These are phyloP conservation scores for Bipolaris zeicola DNA, from an alignment of 2,329 filamentous ascomycete genomes.

Conservation along the genomic window DNA sequence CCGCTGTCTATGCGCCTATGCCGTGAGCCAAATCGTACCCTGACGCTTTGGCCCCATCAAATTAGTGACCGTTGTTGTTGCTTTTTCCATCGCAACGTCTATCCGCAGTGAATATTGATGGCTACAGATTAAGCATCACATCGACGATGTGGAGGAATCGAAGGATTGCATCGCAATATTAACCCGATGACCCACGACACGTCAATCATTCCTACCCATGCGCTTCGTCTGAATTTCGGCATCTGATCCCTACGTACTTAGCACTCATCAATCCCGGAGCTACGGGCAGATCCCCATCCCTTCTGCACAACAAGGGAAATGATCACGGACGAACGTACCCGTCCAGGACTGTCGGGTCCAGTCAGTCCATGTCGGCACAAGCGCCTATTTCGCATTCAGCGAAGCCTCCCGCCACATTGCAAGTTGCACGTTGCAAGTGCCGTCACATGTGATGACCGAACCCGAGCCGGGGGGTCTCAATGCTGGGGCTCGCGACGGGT, in stretches of 20 bases:
- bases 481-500: slow-evolving; percentile 3
- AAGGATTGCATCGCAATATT: slow-evolving; percentile 14
- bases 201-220: slow-evolving; percentile 18
- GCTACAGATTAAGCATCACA: slow-evolving; percentile 1
- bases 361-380: slow-evolving; percentile 13
- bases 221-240: slow-evolving; percentile 26
- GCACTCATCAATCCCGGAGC: slow-evolving; percentile 18
- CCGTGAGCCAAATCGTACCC: not conserved
- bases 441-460: slow-evolving; percentile 9
- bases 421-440: slow-evolving; percentile 14
- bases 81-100: slow-evolving; percentile 4
- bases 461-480: slow-evolving; percentile 2
- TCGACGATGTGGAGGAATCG: slow-evolving; percentile 14
- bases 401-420: slow-evolving; percentile 9
- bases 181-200: slow-evolving; percentile 20
- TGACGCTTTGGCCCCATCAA: not conserved
- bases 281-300: slow-evolving; percentile 17
- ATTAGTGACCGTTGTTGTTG: slow-evolving; percentile 4
- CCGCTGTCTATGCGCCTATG: slow-evolving; percentile 15
- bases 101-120: not conserved
- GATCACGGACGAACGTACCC: slow-evolving; percentile 9
- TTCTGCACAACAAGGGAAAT: slow-evolving; percentile 8
- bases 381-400: slow-evolving; percentile 12
- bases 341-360: slow-evolving; percentile 4
- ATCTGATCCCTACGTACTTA: slow-evolving; percentile 15